Evolutionary conservation across 2,329 filamentous ascomycete genomes (phyloP).

Genomic region (Pseudocercospora eumusae): DNA sequence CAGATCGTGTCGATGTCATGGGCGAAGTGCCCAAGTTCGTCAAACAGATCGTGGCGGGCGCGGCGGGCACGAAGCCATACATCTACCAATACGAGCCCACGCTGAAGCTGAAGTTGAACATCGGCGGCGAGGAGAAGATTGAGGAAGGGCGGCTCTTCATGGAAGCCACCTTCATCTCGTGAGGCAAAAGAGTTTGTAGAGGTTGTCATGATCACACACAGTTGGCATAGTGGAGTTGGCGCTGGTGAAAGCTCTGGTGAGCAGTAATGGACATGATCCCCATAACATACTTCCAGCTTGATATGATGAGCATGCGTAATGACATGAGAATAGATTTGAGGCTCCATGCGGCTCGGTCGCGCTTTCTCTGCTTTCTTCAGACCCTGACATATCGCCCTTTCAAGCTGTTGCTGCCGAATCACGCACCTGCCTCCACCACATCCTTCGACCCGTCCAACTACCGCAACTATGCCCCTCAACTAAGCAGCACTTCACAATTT

Average conservation of each 20-base stretch:
- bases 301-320: constrained; percentile 41
- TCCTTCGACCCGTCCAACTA: no score
- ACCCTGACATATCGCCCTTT: not conserved
- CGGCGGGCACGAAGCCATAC: constrained; percentile 91
- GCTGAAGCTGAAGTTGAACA: constrained; percentile 77
- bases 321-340: constrained; percentile 48
- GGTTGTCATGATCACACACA: constrained; percentile 12
- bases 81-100: constrained; percentile 90
- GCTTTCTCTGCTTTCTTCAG: not conserved
- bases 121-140: constrained; percentile 73
- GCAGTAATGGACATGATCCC: constrained; percentile 64
- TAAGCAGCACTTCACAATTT: not conserved
- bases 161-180: constrained; percentile 96
- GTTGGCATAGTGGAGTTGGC: constrained; percentile 35
- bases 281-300: constrained; percentile 43
- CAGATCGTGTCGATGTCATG: constrained; percentile 93
- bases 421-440: no score
- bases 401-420: no score
- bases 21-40: constrained; percentile 93
- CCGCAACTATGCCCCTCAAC: not conserved
- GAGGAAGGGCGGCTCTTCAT: constrained; percentile 80
- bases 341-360: not conserved
- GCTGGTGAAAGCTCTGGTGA: constrained; percentile 69
- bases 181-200: constrained; percentile 6
- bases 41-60: constrained; percentile 86